Base-by-base conservation (phyloP, 1,139 yeast species). In the Meyerozyma carpophila region DNA sequence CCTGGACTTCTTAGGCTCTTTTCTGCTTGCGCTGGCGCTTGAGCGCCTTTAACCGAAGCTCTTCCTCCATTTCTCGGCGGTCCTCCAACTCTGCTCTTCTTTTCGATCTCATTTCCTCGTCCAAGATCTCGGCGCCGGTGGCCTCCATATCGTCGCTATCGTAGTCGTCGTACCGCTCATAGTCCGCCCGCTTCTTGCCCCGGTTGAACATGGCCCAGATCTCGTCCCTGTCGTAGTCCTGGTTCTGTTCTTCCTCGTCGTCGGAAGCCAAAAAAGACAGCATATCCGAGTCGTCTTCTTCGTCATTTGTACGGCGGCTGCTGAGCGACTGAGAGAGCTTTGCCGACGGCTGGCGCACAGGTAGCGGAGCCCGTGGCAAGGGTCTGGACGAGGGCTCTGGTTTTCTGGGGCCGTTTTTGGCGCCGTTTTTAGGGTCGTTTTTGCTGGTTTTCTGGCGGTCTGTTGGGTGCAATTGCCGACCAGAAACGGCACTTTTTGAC, bases 111-210 rank as follows among this genome's bases (percentile, higher is more conserved):
- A 68, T 75, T 61, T 91, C 98, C 57, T 91, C 98, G 43, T 79
- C 87, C 37, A 89, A 66, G 36, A 91, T 80, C 52, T 91, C 96
- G 26, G 82, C 82, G 18, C 96, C 97, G 1, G 94, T 84, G 7
- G 96, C 96, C 58, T 91, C 97, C 97, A 91, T 91, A 56, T 87
- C 95, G 47, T 83, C 88, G 7, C 56, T 50, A 45, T 81, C 83
- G 42, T 76, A 73, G 40, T 58, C 59, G 46, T 76, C 81, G 48
- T 72, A 72, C 37, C 68, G 62, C 32, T 66, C 65, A 48, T 68
- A 70, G 41, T 71, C 65, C 1, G 68, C 56, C 37, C 83, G 64
- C 44, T 74, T 69, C 50, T 75, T 75, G 3, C 90, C 88, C 44
- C 80, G 73, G 57, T 82, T 84, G 62, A 90, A 86, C 63, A 91